These are phyloP conservation scores for Populus davidiana DNA, from an alignment of 345 rosid genomes.

Conservation along the genomic window DNA sequence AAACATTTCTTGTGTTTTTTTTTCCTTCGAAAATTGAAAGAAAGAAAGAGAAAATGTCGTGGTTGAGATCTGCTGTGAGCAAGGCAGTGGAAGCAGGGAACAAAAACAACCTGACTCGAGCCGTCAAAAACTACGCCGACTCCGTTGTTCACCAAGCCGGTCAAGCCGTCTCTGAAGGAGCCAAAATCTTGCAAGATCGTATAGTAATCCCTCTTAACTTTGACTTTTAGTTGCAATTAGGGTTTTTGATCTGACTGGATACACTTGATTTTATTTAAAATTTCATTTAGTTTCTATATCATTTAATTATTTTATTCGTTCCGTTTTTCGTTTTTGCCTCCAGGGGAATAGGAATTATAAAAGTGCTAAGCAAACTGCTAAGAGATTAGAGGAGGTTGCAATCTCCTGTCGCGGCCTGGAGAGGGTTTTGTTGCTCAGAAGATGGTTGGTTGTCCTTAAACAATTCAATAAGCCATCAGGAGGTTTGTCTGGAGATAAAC, in stretches of 20 bases:
- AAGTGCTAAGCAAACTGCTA: constrained; percentile 69
- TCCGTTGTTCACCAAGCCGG: constrained; percentile 96
- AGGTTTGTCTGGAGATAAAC: constrained; percentile 42
- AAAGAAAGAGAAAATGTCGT: constrained; percentile 40
- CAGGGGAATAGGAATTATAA: constrained; percentile 60
- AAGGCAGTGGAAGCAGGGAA: constrained; percentile 96
- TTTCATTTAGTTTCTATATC: not conserved
- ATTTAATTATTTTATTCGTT: not conserved
- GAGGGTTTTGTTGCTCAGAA: constrained; percentile 63
- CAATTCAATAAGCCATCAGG: constrained; percentile 50
- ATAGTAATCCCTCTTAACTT: constrained; percentile 46
- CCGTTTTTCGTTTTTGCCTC: not conserved
- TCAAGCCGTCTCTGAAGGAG: constrained; percentile 94
- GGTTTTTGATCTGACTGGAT: not conserved
- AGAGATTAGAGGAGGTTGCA: constrained; percentile 86
- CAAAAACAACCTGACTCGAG: constrained; percentile 86
- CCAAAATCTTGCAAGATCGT: constrained; percentile 93
- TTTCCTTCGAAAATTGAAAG: not conserved
- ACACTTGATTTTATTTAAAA: not conserved
- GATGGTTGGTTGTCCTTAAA: constrained; percentile 79
- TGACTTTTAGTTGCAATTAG: not conserved
- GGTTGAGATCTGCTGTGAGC: constrained; percentile 84
- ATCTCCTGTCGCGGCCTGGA: constrained; percentile 71
- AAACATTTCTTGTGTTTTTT: not conserved
- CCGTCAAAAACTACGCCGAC: constrained; percentile 87